Conservation (phyloP, 129 eudicot genomes). For the Silybum marianum region DNA sequence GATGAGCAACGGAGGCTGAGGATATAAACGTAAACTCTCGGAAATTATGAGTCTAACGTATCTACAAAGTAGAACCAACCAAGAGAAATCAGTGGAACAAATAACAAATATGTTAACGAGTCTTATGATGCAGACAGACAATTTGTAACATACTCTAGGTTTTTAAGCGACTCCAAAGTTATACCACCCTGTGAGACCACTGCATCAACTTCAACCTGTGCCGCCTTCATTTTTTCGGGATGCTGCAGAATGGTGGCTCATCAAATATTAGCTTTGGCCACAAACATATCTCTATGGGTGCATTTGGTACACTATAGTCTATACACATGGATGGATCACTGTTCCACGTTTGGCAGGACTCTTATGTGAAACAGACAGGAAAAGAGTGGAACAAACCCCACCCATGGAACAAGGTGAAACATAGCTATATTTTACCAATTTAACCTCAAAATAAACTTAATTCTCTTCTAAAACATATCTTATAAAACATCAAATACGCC, state of each 20-base stretch:
- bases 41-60: constrained; percentile 85
- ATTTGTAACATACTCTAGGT: constrained; percentile 56
- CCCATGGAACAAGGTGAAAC: too few species aligned
- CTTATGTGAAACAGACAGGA: too few species aligned
- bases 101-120: not conserved
- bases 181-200: constrained; percentile 61
- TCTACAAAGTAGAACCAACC: constrained; percentile 46
- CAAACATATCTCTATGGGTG: constrained; percentile 19
- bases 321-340: too few species aligned
- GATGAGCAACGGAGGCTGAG: constrained; percentile 99
- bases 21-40: constrained; percentile 86
- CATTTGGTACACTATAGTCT: too few species aligned
- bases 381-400: too few species aligned
- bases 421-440: too few species aligned
- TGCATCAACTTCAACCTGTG: constrained; percentile 87
- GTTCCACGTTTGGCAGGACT: too few species aligned
- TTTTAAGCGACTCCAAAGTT: constrained; percentile 74
- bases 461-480: too few species aligned
- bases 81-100: not conserved
- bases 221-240: constrained; percentile 92
- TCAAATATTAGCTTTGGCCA: constrained; percentile 21
- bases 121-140: not conserved
- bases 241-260: constrained; percentile 53
- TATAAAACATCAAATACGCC: too few species aligned
- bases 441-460: too few species aligned